A percentile compares a stretch with the other conserved stretches of the same genome.
phyloP scores from a whole-genome alignment of 176 grass and related monocot genomes.

The Zoysia japonica region DNA sequence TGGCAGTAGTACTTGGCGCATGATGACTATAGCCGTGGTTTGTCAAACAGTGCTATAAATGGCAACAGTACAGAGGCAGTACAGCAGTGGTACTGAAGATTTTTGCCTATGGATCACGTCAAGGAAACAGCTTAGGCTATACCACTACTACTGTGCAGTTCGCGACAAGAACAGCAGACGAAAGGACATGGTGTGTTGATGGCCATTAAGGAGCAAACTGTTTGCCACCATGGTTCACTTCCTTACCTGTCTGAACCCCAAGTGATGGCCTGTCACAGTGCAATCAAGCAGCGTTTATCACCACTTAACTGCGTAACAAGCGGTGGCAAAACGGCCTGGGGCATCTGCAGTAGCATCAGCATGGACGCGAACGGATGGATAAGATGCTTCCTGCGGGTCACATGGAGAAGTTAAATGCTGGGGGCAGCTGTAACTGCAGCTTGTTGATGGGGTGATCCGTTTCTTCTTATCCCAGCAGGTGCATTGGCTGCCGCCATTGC shows the following conservation, averaged over 20 bases:
- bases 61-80: constrained; percentile 22
- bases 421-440: neutral
- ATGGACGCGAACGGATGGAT: neutral
- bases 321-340: neutral
- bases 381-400: constrained; percentile 5
- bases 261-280: neutral
- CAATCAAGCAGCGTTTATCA: neutral
- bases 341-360: neutral
- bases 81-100: constrained; percentile 16
- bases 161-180: constrained; percentile 25
- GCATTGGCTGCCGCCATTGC: neutral
- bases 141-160: neutral
- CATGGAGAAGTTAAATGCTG: constrained; percentile 31
- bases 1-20: neutral
- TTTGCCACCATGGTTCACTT: constrained; percentile 16
- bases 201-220: constrained; percentile 35
- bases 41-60: constrained; percentile 25
- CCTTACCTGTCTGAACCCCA: neutral
- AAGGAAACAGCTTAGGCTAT: neutral
- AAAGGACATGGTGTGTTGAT: constrained; percentile 17
- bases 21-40: neutral
- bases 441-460: neutral
- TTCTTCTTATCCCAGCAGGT: neutral
- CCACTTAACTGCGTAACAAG: neutral
- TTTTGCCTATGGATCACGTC: constrained; percentile 17